A percentile compares a stretch with the other conserved stretches of the same genome.
Conservation (phyloP, 768 basidiomycete species). For the Boletus sensibilis region DNA sequence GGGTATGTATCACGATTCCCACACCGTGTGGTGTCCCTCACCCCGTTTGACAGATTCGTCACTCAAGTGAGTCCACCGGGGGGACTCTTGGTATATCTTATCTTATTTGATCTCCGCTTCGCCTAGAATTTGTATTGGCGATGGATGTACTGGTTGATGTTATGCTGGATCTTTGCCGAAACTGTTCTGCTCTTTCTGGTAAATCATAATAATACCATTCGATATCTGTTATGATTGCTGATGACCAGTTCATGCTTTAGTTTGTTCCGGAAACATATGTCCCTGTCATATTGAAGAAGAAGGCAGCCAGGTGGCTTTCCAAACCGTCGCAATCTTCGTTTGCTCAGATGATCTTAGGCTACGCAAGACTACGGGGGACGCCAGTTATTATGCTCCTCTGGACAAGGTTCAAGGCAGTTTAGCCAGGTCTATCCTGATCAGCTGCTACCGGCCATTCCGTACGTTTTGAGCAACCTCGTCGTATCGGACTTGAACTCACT, state of each 20-base stretch:
- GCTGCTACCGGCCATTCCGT: conserved; percentile 75
- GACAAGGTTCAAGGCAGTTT: conserved; percentile 52
- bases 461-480: conserved; percentile 23
- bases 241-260: conserved; percentile 29
- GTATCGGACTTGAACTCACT: background rate
- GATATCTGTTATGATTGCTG: background rate
- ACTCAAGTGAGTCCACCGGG: conserved; percentile 50
- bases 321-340: background rate
- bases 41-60: conserved; percentile 50
- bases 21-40: background rate
- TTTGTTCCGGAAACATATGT: conserved; percentile 72
- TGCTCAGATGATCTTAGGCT: conserved; percentile 31
- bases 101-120: background rate
- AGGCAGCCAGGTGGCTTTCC: conserved; percentile 49
- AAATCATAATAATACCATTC: conserved; percentile 14
- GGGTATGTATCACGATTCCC: conserved; percentile 43
- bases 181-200: conserved; percentile 51
- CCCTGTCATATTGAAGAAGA: conserved; percentile 58
- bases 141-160: conserved; percentile 73
- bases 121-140: conserved; percentile 57
- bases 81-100: background rate
- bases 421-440: conserved; percentile 47
- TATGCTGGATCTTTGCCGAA: conserved; percentile 68
- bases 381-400: conserved; percentile 54
- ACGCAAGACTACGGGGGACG: conserved; percentile 54